These are phyloP conservation scores for Maudiozyma bulderi DNA, from an alignment of 805 yeast species.

Conservation along the genomic window DNA sequence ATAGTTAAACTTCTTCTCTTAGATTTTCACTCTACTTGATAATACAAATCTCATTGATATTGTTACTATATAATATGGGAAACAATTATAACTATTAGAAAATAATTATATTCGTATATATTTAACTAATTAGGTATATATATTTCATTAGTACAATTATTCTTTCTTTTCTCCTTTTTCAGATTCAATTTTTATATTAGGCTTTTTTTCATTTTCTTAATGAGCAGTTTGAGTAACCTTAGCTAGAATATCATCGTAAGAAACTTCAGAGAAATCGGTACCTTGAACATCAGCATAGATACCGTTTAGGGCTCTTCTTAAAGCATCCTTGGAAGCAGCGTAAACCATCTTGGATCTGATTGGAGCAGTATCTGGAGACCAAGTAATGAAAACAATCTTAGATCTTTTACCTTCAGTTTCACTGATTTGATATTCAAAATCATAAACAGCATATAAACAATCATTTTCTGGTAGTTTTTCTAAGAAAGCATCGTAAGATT, in stretches of 20 bases:
- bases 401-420: conserved; percentile 92
- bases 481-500: conserved; percentile 76
- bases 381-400: conserved; percentile 61
- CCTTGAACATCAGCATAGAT: conserved; percentile 93
- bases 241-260: conserved; percentile 86
- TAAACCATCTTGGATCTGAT: conserved; percentile 94
- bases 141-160: background rate
- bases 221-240: conserved; percentile 38
- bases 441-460: conserved; percentile 93
- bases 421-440: conserved; percentile 86
- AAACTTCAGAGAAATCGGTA: conserved; percentile 94
- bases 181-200: background rate
- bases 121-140: background rate
- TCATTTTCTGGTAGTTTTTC: conserved; percentile 90
- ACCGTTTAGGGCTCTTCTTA: conserved; percentile 95
- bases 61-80: too few relatives aligned
- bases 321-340: conserved; percentile 96
- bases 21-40: too few relatives aligned
- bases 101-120: too few relatives aligned
- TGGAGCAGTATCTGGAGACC: conserved; percentile 98
- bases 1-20: too few relatives aligned
- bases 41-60: too few relatives aligned
- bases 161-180: background rate
- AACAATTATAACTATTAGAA: too few relatives aligned
- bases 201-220: background rate